Base-by-base conservation (phyloP, 371 early-diverging fungal species). In the Mortierella sp. region DNA sequence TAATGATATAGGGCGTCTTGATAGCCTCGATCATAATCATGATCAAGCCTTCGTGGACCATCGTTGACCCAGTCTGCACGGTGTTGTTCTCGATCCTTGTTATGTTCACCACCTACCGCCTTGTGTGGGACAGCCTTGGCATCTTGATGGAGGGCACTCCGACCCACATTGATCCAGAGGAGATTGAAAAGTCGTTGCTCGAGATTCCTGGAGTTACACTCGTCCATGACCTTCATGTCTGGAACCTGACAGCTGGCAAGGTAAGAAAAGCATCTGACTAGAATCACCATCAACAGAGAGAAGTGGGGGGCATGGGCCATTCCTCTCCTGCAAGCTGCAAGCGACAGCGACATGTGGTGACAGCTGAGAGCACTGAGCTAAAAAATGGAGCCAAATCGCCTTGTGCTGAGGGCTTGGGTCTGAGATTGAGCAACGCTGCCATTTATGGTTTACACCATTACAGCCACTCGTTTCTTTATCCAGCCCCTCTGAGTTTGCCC, bases 1-100 rank as follows among this genome's bases (percentile, higher is more conserved):
- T 58, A 56, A n/a, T 72, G 25, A 60, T 25, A 46, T 69, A 94
- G 95, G 97, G 97, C 43, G 95, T 97, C 18, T 75, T 97, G 60
- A 84, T 95, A 47, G 94, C 97, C 6, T 88, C 94, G 16, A 82
- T 91, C 26, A 84, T 95, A 46, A 89, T 94, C 19, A 87, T 87
- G 66, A 75, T 92, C 69, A 87, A 91, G 60, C 95, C 95, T 4
- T 69, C 72, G 26, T 82, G 81, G 62, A 89, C 91, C 12, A 86
- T 93, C 71, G 93, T 94, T 29, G 96, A 97, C 80, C 93, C 95
- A n/a, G 75, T 94, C 18, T 95, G 95, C 84, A 96, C 96, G 7
- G 87, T 96, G 66, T 51, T 94, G 16, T 97, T 96, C 81, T 91
- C 94, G 12, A 77, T 91, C 23, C 74, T 96, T 44, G 95, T 95